Base-by-base conservation (phyloP, 345 rosid genomes). In the Alliaria petiolata region DNA sequence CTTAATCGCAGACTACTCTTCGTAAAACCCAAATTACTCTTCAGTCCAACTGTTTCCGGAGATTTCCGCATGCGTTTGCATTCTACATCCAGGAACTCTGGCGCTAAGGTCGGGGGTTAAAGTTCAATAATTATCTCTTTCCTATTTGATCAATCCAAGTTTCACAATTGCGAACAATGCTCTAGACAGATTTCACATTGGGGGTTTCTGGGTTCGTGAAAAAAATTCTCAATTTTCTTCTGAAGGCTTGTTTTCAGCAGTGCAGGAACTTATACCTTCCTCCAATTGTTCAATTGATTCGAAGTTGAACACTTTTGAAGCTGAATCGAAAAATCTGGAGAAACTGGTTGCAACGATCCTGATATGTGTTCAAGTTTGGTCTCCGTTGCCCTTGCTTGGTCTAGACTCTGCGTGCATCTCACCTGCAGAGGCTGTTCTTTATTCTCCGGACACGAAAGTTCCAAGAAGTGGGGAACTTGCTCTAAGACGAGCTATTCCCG, bases 401-500 rank as follows among this genome's bases (percentile, higher is more conserved):
- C 82, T 81, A 80, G 85, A 87, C 33, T 63, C 70, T 70, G 78
- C 74, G 54, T 57, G 80, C 53, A 66, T 75, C 44, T 63, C 84
- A 55, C 86, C 92, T 47, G 95, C 96, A 59, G 78, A 84, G 35
- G 96, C 89, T 3, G 87, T 92, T 76, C 92, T 92, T 67, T 92
- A 85, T 44, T 89, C 95, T 77, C 98, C 95, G 0, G 91, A 87
- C 75, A 92, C 96, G 12, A 89, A 89, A 79, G 87, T 93, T 62
- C 97, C 95, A 55, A 89, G 97, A 83, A 91, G 92, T 4, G 96
- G 98, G 66, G 96, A 91, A 69, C 97, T 91, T 81, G 97, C 97
- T 70, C 67, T 89, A n/a, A 84, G 96, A 75, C 72, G 84, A 59
- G 96, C 96, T 53, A 93, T 93, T 76, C 97, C 97, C 3, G 97